These are phyloP conservation scores for Cyamopsis tetragonoloba DNA, from an alignment of 306 rosid genomes.

Conservation along the genomic window DNA sequence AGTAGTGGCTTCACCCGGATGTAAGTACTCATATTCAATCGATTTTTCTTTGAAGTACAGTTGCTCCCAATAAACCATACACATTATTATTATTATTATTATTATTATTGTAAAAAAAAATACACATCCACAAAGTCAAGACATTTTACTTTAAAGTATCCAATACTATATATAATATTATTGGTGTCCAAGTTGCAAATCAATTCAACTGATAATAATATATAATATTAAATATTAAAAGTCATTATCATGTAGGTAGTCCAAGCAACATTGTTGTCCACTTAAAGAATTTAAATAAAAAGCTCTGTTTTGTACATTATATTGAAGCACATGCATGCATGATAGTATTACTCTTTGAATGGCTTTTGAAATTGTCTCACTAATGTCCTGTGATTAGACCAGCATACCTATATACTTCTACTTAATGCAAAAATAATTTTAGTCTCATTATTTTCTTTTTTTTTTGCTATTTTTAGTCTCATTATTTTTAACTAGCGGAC, in stretches of 20 bases:
- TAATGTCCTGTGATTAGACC: constrained; percentile 20
- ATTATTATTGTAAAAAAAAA: too few relatives aligned
- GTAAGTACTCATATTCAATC: too few relatives aligned
- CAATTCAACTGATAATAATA: too few relatives aligned
- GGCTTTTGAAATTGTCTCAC: constrained; percentile 28
- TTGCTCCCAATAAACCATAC: too few relatives aligned
- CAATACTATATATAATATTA: not conserved
- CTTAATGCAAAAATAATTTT: constrained; percentile 16
- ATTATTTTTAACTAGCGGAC: too few relatives aligned
- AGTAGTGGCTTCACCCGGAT: too few relatives aligned
- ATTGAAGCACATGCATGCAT: constrained; percentile 13
- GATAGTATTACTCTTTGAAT: not conserved
- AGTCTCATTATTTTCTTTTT: too few relatives aligned
- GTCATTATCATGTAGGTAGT: constrained; percentile 19
- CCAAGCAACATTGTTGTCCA: constrained; percentile 26
- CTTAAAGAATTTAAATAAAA: constrained; percentile 15
- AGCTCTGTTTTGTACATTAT: not conserved
- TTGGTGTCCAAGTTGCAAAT: too few relatives aligned
- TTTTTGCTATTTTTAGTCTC: too few relatives aligned
- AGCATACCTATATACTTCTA: constrained; percentile 23
- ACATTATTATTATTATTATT: too few relatives aligned
- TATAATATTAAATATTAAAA: not conserved
- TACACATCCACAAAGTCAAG: not conserved
- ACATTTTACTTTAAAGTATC: too few relatives aligned
- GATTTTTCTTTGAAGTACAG: too few relatives aligned